Percentiles rank a stretch among this genome's conserved stretches.
Conservation (phyloP, 1,139 yeast species). For the Taphrina sp. region DNA sequence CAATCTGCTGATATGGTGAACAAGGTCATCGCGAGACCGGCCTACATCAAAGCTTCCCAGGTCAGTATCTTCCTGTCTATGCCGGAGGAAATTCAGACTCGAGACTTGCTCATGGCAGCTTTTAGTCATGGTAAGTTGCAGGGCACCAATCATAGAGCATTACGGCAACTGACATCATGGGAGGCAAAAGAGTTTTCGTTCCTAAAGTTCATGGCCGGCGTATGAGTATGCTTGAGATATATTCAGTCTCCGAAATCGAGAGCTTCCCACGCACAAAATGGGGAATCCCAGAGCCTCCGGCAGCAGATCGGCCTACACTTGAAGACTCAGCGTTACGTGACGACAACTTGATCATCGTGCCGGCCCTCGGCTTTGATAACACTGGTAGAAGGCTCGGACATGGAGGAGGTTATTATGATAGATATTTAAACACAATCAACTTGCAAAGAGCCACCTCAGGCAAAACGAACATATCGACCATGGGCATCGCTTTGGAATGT, state of each 20-base stretch:
- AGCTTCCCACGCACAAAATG: conserved; percentile 7
- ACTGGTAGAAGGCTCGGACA: conserved; percentile 21
- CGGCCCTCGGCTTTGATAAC: conserved; percentile 10
- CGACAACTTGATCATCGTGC: conserved; percentile 1
- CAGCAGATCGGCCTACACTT: not conserved
- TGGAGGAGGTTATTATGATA: conserved; percentile 27
- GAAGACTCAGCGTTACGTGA: not conserved
- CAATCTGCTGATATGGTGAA: not conserved
- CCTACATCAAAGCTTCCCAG: not conserved
- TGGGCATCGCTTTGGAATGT: conserved; percentile 20
- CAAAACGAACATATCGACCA: not conserved
- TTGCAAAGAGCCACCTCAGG: not conserved
- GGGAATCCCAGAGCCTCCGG: conserved; percentile 28
- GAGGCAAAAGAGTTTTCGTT: conserved; percentile 14
- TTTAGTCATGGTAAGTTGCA: too few species aligned
- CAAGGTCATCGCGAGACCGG: not conserved
- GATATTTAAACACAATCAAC: not conserved
- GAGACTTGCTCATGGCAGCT: too few species aligned
- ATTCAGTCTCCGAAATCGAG: conserved; percentile 3
- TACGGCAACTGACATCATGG: too few species aligned
- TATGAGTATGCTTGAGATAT: conserved; percentile 16
- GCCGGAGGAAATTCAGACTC: conserved; percentile 12
- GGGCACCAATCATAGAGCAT: too few species aligned
- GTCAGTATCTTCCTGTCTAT: conserved; percentile 9
- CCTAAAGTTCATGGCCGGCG: not conserved